These are phyloP conservation scores for Trichoderma sp. DNA, from an alignment of 2,329 filamentous ascomycete species.

Conservation along the genomic window DNA sequence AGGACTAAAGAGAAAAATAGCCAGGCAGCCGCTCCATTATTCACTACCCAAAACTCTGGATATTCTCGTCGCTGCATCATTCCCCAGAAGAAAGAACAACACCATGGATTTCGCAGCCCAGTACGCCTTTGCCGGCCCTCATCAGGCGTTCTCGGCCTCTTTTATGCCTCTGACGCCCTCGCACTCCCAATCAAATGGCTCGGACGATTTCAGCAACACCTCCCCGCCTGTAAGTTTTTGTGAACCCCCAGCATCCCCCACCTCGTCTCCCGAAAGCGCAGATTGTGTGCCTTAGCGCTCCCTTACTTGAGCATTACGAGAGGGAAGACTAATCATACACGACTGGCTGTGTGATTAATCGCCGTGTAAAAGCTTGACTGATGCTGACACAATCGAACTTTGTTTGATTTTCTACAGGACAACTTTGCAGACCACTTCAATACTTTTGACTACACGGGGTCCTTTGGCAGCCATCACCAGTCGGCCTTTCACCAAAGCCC, in stretches of 20 bases:
- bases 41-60: neutral
- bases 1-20: neutral
- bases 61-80: neutral
- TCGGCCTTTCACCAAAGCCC: conserved; percentile 44
- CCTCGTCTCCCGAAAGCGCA: conserved; percentile 30
- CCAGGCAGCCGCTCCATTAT: neutral
- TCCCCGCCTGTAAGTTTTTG: conserved; percentile 55
- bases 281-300: conserved; percentile 30
- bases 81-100: neutral
- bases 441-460: conserved; percentile 46
- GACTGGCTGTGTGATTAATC: neutral
- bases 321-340: conserved; percentile 22
- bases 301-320: conserved; percentile 41
- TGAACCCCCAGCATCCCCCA: conserved; percentile 33
- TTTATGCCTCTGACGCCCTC: conserved; percentile 60
- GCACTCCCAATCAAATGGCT: conserved; percentile 55
- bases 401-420: conserved; percentile 46
- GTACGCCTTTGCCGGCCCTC: conserved; percentile 48
- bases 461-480: conserved; percentile 43
- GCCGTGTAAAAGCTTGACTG: neutral
- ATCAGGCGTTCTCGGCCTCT: conserved; percentile 52
- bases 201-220: conserved; percentile 57
- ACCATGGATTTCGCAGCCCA: conserved; percentile 55
- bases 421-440: conserved; percentile 52
- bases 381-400: conserved; percentile 19